A percentile compares a stretch with the other conserved stretches of the same genome.
These are phyloP conservation scores for Daldinia sp. DNA, from an alignment of 2,329 filamentous ascomycete species.

Conservation along the genomic window DNA sequence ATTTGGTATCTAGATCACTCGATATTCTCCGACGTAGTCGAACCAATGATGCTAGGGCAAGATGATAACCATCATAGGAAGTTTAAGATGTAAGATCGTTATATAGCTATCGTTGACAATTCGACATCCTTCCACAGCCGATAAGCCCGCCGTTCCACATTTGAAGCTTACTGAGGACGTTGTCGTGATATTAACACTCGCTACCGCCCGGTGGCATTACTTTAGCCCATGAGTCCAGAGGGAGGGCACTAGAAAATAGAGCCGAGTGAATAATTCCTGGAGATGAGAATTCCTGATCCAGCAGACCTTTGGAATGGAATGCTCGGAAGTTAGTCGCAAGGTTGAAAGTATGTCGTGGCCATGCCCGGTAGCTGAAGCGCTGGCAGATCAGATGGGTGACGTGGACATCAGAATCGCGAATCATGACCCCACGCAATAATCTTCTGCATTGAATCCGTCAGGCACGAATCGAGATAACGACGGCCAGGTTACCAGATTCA, in stretches of 20 bases:
- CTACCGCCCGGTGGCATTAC: not conserved
- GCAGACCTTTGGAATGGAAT: not conserved
- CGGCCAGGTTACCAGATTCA: not conserved
- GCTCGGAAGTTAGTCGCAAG: constrained; percentile 1
- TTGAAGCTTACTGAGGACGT: not conserved
- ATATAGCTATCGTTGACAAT: not conserved
- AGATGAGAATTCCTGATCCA: not conserved
- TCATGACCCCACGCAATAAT: constrained; percentile 25
- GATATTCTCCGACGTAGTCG: not conserved
- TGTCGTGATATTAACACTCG: not conserved
- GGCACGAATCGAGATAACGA: constrained; percentile 8
- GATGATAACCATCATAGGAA: not conserved
- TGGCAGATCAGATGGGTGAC: constrained; percentile 31
- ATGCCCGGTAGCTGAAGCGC: constrained; percentile 19
- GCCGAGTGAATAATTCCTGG: not conserved
- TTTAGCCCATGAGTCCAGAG: not conserved
- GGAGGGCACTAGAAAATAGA: not conserved
- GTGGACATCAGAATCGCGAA: constrained; percentile 35
- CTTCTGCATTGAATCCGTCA: constrained; percentile 6
- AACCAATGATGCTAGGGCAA: not conserved
- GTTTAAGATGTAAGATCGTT: not conserved
- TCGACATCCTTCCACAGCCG: not conserved
- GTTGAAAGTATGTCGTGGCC: constrained; percentile 25
- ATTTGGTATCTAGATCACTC: not conserved
- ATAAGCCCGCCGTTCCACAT: not conserved